A percentile compares a stretch with the other conserved stretches of the same genome.
phyloP scores from a whole-genome alignment of 1,284 basidiomycete genomes.

The Agroathelia rolfsii region DNA sequence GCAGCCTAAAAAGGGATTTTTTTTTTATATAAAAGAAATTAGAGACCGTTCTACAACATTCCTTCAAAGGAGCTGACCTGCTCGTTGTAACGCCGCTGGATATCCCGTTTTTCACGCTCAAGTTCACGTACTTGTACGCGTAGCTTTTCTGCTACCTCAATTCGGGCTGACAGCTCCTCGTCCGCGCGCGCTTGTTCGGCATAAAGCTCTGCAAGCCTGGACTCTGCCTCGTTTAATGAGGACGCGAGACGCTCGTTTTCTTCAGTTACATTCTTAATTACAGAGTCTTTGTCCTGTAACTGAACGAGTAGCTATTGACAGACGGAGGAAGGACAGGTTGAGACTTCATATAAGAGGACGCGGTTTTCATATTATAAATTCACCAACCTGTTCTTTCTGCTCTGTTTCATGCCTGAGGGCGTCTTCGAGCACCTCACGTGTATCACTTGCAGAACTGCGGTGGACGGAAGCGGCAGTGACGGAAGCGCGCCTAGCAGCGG shows the following conservation, averaged over 20 bases:
- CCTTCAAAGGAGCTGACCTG: conserved; percentile 38
- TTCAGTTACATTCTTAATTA: conserved; percentile 43
- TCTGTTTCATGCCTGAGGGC: conserved; percentile 68
- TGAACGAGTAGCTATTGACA: conserved; percentile 54
- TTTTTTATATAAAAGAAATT: conserved; percentile 4
- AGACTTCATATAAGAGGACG: conserved; percentile 1
- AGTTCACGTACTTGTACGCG: conserved; percentile 68
- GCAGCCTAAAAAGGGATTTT: conserved; percentile 37
- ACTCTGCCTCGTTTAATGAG: conserved; percentile 55
- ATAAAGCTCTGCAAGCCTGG: conserved; percentile 64
- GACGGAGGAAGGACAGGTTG: conserved; percentile 10
- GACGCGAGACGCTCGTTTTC: conserved; percentile 58
- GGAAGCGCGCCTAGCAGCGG: conserved; percentile 38
- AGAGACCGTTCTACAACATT: conserved; percentile 11
- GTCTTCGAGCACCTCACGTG: conserved; percentile 43
- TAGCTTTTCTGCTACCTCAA: conserved; percentile 71
- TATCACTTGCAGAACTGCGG: conserved; percentile 26
- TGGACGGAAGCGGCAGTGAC: conserved; percentile 30
- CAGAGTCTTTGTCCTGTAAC: conserved; percentile 67
- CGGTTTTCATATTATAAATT: too few relatives aligned
- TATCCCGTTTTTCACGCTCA: conserved; percentile 72
- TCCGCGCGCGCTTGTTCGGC: conserved; percentile 70
- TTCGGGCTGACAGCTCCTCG: conserved; percentile 63
- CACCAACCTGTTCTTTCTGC: conserved; percentile 64
- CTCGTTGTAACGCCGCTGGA: conserved; percentile 72